phyloP scores from a whole-genome alignment of 2,329 filamentous ascomycete species.

The Trichoderma aggressivum region DNA sequence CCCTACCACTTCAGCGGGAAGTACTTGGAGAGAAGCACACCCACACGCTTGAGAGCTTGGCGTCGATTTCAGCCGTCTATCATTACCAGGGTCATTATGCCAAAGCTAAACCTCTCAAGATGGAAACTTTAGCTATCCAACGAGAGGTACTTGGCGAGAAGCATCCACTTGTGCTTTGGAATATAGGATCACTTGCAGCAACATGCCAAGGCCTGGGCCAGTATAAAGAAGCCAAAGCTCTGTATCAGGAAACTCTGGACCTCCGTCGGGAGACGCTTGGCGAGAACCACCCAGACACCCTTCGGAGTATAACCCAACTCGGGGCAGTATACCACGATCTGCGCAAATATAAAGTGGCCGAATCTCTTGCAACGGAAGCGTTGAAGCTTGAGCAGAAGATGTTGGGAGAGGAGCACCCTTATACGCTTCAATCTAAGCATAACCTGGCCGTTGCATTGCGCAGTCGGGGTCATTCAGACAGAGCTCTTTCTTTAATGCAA shows the following conservation, averaged over 20 bases:
- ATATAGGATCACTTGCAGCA: not conserved
- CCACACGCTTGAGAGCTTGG: not conserved
- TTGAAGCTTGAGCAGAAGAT: not conserved
- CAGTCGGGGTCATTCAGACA: not conserved
- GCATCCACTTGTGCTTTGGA: not conserved
- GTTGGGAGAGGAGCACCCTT: constrained; percentile 18
- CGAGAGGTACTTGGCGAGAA: not conserved
- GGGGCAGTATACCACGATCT: not conserved
- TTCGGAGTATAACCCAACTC: not conserved
- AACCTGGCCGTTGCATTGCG: not conserved
- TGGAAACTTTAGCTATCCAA: not conserved
- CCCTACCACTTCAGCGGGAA: not conserved
- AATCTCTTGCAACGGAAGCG: not conserved
- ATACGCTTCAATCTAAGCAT: not conserved
- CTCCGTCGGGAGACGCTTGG: not conserved
- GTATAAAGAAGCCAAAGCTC: not conserved
- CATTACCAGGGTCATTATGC: not conserved
- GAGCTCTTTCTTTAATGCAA: not conserved
- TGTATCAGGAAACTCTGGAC: not conserved
- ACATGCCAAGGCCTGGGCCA: not conserved
- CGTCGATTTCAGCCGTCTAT: not conserved
- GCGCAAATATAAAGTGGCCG: not conserved
- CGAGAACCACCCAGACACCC: not conserved
- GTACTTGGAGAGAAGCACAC: not conserved
- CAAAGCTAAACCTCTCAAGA: not conserved